These are phyloP conservation scores for Hibiscus tridactylites DNA, from an alignment of 345 rosid genomes.

Conservation along the genomic window DNA sequence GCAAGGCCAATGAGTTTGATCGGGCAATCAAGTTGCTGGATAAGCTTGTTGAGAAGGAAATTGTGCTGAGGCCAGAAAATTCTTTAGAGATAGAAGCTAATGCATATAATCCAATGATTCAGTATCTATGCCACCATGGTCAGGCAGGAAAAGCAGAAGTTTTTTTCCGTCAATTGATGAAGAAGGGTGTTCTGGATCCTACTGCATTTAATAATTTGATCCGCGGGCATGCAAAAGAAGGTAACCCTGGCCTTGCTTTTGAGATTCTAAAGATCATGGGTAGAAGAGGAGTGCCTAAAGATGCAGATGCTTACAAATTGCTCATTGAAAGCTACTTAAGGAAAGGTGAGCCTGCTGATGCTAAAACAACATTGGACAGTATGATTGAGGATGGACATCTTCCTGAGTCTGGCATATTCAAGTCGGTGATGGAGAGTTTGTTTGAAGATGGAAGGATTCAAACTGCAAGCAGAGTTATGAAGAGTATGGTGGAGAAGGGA, in stretches of 20 bases:
- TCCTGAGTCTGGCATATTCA: conserved; percentile 59
- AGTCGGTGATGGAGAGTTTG: conserved; percentile 77
- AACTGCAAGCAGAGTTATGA: conserved; percentile 89
- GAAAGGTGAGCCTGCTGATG: conserved; percentile 91
- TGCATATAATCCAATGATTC: conserved; percentile 62
- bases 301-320: conserved; percentile 52
- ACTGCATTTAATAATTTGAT: conserved; percentile 40
- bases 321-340: conserved; percentile 82
- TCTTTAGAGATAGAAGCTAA: conserved; percentile 51
- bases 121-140: conserved; percentile 60
- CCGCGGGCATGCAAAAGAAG: conserved; percentile 75
- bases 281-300: conserved; percentile 68
- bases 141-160: conserved; percentile 72
- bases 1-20: conserved; percentile 59
- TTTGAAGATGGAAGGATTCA: conserved; percentile 86
- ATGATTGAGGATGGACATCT: conserved; percentile 78
- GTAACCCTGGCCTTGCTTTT: conserved; percentile 64
- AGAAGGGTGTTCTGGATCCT: conserved; percentile 67
- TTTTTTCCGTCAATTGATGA: conserved; percentile 85
- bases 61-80: conserved; percentile 63
- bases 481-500: conserved; percentile 80
- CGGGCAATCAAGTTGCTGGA: conserved; percentile 65
- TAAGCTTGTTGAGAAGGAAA: conserved; percentile 65
- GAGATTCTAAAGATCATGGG: conserved; percentile 82
- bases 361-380: conserved; percentile 73